Base-by-base conservation (phyloP, 164 flowering plant species). In the Dillenia turbinata region DNA sequence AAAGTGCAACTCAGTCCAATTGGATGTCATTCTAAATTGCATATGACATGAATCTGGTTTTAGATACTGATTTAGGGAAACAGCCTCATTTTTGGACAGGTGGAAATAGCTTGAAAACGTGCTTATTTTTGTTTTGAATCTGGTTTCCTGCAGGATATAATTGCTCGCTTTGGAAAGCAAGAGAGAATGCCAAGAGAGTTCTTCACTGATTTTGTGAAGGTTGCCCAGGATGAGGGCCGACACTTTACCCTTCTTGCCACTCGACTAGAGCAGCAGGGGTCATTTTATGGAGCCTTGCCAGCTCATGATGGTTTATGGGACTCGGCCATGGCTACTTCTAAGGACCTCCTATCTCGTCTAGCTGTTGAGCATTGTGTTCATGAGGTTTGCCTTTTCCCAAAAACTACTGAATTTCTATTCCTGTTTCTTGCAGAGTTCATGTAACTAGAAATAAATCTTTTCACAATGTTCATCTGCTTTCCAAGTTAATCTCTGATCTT, bases 261-360 rank as follows among this genome's bases (percentile, higher is more conserved):
- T 10, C 81, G 98, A 52, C 87, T 92, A 3, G 70, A 81, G 76
- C 93, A 90, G 56, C 64, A 90, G 40, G 96, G 92, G 45, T 88
- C 96, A 43, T 87, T 61, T 64, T 92, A 92, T 69, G 98, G 98
- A 59, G 93, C 98, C 10, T 76, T 87, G 49, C 88, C 98, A 13
- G 96, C 90, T 57, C 98, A 92, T 57, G 96, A 92, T 66, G 98
- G 93, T 26, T 85, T 90, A 12, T 92, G 98, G 98, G 98, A 86
- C 69, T 92, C 96, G 0, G 98, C 96, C 49, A 73, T 52, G 24
- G 88, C 87, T 12, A 88, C 96, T 63, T 90, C 96, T 10, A 69
- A 74, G 45, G 78, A 83, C 67, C 76, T 90, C 11, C 52, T 86
- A 56, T 86, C 96, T 1, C 93, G 98, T 44, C 68, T 90, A 54